Conservation (phyloP, 768 basidiomycete species). For the Serendipita sp. region DNA sequence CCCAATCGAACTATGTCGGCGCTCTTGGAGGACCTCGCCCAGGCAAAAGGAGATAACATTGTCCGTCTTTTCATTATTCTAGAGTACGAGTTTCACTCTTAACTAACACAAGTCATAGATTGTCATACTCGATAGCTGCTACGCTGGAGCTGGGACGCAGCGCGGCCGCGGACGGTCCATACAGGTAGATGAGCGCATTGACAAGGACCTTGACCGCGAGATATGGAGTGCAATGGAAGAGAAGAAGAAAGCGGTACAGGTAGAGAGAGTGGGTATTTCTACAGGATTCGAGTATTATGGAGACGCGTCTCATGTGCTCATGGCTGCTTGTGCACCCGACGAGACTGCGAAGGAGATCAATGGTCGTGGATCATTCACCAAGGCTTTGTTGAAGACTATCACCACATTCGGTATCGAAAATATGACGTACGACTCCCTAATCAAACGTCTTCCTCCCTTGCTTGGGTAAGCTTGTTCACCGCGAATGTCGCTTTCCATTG, state of each 20-base stretch:
- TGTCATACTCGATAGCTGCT: constrained; percentile 50
- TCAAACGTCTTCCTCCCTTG: constrained; percentile 13
- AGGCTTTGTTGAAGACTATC: constrained; percentile 32
- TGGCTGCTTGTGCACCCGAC: constrained; percentile 41
- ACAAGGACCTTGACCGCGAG: constrained; percentile 31
- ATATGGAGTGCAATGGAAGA: constrained; percentile 30
- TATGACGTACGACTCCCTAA: constrained; percentile 34
- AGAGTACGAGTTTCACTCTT: background rate
- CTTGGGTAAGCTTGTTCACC: background rate
- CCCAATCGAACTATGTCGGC: constrained; percentile 50
- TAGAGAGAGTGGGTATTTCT: constrained; percentile 22
- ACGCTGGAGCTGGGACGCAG: constrained; percentile 29
- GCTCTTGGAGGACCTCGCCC: constrained; percentile 42
- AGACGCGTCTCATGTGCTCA: constrained; percentile 32
- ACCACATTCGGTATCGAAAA: constrained; percentile 36
- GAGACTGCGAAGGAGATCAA: constrained; percentile 46
- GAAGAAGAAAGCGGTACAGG: no score
- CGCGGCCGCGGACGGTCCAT: background rate
- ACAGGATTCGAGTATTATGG: constrained; percentile 33
- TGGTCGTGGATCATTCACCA: constrained; percentile 47
- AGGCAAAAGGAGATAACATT: constrained; percentile 52
- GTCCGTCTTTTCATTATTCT: constrained; percentile 17
- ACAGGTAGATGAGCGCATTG: constrained; percentile 4
- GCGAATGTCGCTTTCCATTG: background rate
- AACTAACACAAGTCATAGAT: constrained; percentile 24